These are phyloP conservation scores for Lonicera japonica DNA, from an alignment of 129 eudicot genomes.

Conservation along the genomic window DNA sequence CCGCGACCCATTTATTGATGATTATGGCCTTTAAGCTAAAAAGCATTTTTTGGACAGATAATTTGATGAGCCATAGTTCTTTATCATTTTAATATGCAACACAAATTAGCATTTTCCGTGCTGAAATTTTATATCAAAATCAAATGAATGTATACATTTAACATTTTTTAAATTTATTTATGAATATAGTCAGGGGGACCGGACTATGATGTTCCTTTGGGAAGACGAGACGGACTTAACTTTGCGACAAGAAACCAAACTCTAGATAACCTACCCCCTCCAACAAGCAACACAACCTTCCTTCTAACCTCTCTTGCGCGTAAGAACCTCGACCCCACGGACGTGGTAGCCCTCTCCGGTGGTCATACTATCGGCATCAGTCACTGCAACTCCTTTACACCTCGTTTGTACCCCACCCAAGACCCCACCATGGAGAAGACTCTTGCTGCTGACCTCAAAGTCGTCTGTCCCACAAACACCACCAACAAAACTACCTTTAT, in stretches of 20 bases:
- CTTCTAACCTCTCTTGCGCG: slow-evolving; percentile 36
- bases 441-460: slow-evolving; percentile 41
- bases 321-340: slow-evolving; percentile 44
- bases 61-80: too few relatives aligned
- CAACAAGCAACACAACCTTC: slow-evolving; percentile 34
- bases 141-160: neutral
- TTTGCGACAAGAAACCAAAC: slow-evolving; percentile 47
- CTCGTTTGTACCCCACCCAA: slow-evolving; percentile 47
- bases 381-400: slow-evolving; percentile 41
- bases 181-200: slow-evolving; percentile 55
- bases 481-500: slow-evolving; percentile 36
- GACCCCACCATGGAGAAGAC: slow-evolving; percentile 52
- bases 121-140: neutral
- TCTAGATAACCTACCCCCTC: slow-evolving; percentile 51
- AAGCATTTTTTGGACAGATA: too few relatives aligned
- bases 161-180: neutral
- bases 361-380: slow-evolving; percentile 61
- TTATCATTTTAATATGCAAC: too few relatives aligned
- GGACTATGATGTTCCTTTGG: slow-evolving; percentile 51
- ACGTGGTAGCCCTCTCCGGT: slow-evolving; percentile 54
- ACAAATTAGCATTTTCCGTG: too few relatives aligned
- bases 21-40: too few relatives aligned
- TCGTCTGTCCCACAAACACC: slow-evolving; percentile 40
- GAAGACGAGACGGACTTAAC: slow-evolving; percentile 48
- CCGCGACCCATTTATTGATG: too few relatives aligned